Evolutionary conservation across 2,329 filamentous ascomycete species (phyloP).

Genomic region (Thelonectria rubi): DNA sequence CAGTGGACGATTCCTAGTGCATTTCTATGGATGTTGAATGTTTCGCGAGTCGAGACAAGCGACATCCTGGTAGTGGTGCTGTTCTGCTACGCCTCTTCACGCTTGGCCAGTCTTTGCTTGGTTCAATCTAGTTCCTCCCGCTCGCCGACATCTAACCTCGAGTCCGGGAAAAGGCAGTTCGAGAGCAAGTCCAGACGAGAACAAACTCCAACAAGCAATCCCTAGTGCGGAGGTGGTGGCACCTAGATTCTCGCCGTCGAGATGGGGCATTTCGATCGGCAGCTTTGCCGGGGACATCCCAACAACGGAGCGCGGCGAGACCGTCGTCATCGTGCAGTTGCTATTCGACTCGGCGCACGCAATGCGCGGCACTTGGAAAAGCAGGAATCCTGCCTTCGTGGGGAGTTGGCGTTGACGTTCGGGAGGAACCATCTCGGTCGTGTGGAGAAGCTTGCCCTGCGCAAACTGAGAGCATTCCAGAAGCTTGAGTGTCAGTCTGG

Average conservation of each 20-base stretch:
- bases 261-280: slow-evolving; percentile 40
- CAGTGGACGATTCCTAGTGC: background rate
- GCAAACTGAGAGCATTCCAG: background rate
- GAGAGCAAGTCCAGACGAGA: background rate
- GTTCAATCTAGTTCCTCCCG: background rate
- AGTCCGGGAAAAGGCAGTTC: background rate
- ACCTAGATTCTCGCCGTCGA: slow-evolving; percentile 26
- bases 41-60: no score
- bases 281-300: slow-evolving; percentile 34
- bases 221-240: slow-evolving; percentile 34
- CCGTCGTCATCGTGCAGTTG: slow-evolving; percentile 57
- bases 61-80: no score
- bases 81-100: background rate
- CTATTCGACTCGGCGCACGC: slow-evolving; percentile 55
- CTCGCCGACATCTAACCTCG: background rate
- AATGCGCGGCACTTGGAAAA: slow-evolving; percentile 52
- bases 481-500: background rate
- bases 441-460: background rate
- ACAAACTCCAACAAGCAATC: slow-evolving; percentile 18
- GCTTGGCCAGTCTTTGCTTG: background rate
- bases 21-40: no score
- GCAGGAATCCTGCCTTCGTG: background rate
- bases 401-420: background rate
- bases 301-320: slow-evolving; percentile 56
- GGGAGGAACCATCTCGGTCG: background rate